phyloP scores from a whole-genome alignment of 805 yeast genomes.

The Lachancea lanzarotensis region DNA sequence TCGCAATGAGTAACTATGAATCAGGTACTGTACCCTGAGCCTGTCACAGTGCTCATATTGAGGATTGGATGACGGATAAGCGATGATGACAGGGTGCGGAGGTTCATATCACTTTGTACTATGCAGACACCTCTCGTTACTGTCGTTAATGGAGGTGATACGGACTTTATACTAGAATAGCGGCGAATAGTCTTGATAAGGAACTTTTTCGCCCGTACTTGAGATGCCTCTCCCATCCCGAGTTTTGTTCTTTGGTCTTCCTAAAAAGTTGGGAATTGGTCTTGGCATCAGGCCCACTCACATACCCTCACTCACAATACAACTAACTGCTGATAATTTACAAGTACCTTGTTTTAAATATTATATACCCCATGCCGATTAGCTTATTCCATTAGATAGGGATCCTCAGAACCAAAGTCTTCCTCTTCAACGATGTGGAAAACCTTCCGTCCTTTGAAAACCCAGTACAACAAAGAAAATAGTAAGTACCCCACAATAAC shows the following conservation, averaged over 20 bases:
- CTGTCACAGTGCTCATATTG: too few relatives aligned
- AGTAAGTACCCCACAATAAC: conserved; percentile 44
- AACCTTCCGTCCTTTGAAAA: conserved; percentile 32
- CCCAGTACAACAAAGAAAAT: conserved; percentile 50
- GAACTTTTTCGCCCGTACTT: too few relatives aligned
- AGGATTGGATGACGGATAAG: background rate
- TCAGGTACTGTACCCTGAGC: too few relatives aligned
- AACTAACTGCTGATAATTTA: background rate
- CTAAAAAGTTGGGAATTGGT: too few relatives aligned
- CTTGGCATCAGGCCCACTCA: too few relatives aligned
- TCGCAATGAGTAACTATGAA: too few relatives aligned
- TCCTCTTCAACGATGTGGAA: conserved; percentile 30
- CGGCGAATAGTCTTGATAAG: too few relatives aligned
- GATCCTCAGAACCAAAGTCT: conserved; percentile 7
- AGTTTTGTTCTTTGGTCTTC: too few relatives aligned
- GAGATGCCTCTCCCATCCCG: too few relatives aligned
- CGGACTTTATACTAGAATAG: too few relatives aligned
- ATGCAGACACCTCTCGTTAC: background rate
- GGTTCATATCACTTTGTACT: background rate
- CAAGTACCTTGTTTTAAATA: background rate
- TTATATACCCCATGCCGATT: background rate
- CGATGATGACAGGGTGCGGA: background rate
- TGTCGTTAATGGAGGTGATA: background rate
- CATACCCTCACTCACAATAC: too few relatives aligned
- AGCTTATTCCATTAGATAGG: background rate